These are phyloP conservation scores for Aureobasidium leucospermi DNA, from an alignment of 2,329 filamentous ascomycete genomes.

Conservation along the genomic window DNA sequence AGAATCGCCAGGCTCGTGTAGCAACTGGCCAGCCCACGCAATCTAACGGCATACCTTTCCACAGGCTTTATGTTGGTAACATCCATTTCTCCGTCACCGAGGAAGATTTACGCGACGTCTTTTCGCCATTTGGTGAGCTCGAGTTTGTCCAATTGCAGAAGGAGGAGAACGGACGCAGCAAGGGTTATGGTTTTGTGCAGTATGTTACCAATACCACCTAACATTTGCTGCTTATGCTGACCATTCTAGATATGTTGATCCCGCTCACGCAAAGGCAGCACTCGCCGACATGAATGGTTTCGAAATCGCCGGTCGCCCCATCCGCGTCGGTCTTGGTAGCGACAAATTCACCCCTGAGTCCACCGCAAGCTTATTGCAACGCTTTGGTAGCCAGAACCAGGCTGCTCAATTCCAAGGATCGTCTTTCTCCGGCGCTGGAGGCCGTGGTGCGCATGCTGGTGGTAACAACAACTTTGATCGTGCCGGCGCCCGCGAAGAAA, in stretches of 20 bases:
- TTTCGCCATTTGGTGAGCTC: conserved; percentile 94
- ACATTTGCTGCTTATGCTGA: conserved; percentile 13
- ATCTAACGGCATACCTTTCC: conserved; percentile 84
- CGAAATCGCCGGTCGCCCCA: conserved; percentile 92
- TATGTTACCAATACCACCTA: conserved; percentile 47
- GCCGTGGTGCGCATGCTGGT: conserved; percentile 74
- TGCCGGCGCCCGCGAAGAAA: conserved; percentile 79
- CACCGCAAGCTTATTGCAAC: conserved; percentile 84
- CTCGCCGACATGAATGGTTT: conserved; percentile 99
- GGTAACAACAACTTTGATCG: conserved; percentile 75
- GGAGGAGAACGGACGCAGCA: conserved; percentile 81
- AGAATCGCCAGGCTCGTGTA: conserved; percentile 91
- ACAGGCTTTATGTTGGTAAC: conserved; percentile 96
- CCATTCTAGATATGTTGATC: conserved; percentile 46
- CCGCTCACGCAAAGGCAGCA: conserved; percentile 83
- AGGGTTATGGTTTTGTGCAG: conserved; percentile 98
- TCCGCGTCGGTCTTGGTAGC: conserved; percentile 97
- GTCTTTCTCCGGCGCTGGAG: conserved; percentile 82
- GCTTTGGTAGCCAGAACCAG: conserved; percentile 72
- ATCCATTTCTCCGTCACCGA: conserved; percentile 99
- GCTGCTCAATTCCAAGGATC: conserved; percentile 70
- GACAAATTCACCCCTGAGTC: conserved; percentile 99
- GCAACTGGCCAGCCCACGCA: conserved; percentile 61
- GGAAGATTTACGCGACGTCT: conserved; percentile 88
- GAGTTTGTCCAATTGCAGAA: conserved; percentile 97